These are phyloP conservation scores for Leccinellum rugosiceps DNA, from an alignment of 768 basidiomycete species.

Conservation along the genomic window DNA sequence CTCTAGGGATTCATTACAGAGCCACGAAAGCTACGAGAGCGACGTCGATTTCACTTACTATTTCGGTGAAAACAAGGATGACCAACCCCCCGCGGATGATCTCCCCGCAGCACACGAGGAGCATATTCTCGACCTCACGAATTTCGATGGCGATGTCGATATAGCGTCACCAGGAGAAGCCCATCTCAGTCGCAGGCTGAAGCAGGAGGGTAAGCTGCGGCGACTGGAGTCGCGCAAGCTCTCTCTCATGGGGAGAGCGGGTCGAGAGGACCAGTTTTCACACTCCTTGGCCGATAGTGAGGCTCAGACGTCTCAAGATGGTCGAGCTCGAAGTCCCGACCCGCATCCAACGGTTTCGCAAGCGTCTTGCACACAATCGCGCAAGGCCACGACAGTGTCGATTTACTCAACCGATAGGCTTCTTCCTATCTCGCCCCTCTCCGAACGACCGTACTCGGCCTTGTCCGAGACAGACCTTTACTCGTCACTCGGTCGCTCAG, in stretches of 20 bases:
- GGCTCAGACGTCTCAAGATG: not conserved
- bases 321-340: not conserved
- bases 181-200: conserved; percentile 48
- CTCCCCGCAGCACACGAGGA: conserved; percentile 41
- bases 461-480: conserved; percentile 12
- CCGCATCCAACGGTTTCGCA: not conserved
- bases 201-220: conserved; percentile 59
- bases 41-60: conserved; percentile 44
- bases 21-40: conserved; percentile 30
- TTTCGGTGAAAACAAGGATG: conserved; percentile 33
- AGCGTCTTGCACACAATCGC: not conserved
- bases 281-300: not conserved
- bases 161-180: conserved; percentile 54
- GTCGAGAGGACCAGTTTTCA: conserved; percentile 10
- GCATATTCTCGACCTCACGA: conserved; percentile 63
- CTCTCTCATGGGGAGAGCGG: conserved; percentile 7
- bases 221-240: conserved; percentile 43
- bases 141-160: conserved; percentile 77
- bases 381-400: conserved; percentile 2
- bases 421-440: conserved; percentile 17
- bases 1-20: conserved; percentile 29
- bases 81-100: conserved; percentile 28
- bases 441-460: conserved; percentile 12
- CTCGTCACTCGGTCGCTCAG: conserved; percentile 13
- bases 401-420: conserved; percentile 21